Conservation (phyloP, 2,329 filamentous ascomycete species). For the Penicillium sp. region DNA sequence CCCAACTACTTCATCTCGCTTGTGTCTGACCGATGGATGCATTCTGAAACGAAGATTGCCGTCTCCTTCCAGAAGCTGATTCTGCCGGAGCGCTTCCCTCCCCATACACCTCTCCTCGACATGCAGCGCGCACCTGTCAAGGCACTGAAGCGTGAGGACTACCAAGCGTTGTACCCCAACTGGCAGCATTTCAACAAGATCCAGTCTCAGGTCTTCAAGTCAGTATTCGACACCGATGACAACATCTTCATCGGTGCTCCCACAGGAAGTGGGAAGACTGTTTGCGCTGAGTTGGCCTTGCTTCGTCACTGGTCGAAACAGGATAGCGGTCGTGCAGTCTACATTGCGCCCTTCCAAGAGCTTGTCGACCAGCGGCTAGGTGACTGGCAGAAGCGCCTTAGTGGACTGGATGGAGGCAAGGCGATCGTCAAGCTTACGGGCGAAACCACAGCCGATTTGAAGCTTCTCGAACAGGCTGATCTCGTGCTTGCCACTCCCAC, state of each 20-base stretch:
- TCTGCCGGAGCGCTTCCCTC: slow-evolving; percentile 90
- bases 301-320: slow-evolving; percentile 79
- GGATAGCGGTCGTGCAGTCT: slow-evolving; percentile 76
- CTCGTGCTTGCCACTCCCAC: slow-evolving; percentile 86
- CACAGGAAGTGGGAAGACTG: slow-evolving; percentile 92
- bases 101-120: slow-evolving; percentile 87
- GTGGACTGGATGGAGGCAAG: slow-evolving; percentile 74
- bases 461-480: slow-evolving; percentile 81
- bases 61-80: slow-evolving; percentile 95
- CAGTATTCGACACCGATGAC: slow-evolving; percentile 83
- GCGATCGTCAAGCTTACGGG: slow-evolving; percentile 90
- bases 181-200: slow-evolving; percentile 95
- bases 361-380: slow-evolving; percentile 76
- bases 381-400: slow-evolving; percentile 80
- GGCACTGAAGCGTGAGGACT: slow-evolving; percentile 83
- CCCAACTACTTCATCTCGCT: slow-evolving; percentile 98
- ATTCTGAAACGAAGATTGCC: slow-evolving; percentile 87
- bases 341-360: slow-evolving; percentile 92
- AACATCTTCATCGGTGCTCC: slow-evolving; percentile 93
- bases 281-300: slow-evolving; percentile 92
- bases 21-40: slow-evolving; percentile 96
- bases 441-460: slow-evolving; percentile 86
- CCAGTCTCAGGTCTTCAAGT: slow-evolving; percentile 96
- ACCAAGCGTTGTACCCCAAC: slow-evolving; percentile 73
- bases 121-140: slow-evolving; percentile 87